These are phyloP conservation scores for Fusarium citri DNA, from an alignment of 2,329 filamentous ascomycete species.

Conservation along the genomic window DNA sequence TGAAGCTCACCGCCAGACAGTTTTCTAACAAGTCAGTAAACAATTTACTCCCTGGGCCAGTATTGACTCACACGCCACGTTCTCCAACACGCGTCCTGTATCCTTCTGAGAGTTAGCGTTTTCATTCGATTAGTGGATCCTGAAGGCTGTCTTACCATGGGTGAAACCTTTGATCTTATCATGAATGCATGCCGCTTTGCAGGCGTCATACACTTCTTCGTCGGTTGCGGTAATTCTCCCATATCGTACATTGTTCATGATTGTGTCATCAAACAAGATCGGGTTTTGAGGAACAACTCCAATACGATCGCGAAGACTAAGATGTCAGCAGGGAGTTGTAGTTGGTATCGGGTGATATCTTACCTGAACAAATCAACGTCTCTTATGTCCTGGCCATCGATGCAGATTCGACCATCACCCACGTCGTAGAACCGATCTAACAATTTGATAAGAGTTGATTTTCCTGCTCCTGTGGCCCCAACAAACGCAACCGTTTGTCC, in stretches of 20 bases:
- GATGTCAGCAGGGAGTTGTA: slow-evolving; percentile 35
- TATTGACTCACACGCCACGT: slow-evolving; percentile 57
- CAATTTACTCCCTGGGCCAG: not conserved
- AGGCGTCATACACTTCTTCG: slow-evolving; percentile 66
- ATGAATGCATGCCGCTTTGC: slow-evolving; percentile 67
- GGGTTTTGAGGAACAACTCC: slow-evolving; percentile 68
- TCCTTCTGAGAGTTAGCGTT: slow-evolving; percentile 48
- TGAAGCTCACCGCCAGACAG: slow-evolving; percentile 75
- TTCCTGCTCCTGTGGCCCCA: slow-evolving; percentile 69
- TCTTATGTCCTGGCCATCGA: slow-evolving; percentile 68
- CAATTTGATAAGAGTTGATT: slow-evolving; percentile 69
- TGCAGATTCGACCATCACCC: slow-evolving; percentile 62
- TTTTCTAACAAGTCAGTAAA: slow-evolving; percentile 57
- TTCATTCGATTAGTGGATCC: not conserved
- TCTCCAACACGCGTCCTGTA: slow-evolving; percentile 65
- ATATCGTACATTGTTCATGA: slow-evolving; percentile 70
- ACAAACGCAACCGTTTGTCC: slow-evolving; percentile 70
- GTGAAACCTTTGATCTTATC: slow-evolving; percentile 67
- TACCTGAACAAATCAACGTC: slow-evolving; percentile 64
- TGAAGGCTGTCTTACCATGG: slow-evolving; percentile 53
- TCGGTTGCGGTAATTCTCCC: slow-evolving; percentile 65
- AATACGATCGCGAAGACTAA: slow-evolving; percentile 63
- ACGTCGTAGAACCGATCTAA: slow-evolving; percentile 70
- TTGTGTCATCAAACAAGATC: slow-evolving; percentile 67
- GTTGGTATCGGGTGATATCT: not conserved